Base-by-base conservation (phyloP, 345 rosid genomes). In the Mallotus nudiflorus region DNA sequence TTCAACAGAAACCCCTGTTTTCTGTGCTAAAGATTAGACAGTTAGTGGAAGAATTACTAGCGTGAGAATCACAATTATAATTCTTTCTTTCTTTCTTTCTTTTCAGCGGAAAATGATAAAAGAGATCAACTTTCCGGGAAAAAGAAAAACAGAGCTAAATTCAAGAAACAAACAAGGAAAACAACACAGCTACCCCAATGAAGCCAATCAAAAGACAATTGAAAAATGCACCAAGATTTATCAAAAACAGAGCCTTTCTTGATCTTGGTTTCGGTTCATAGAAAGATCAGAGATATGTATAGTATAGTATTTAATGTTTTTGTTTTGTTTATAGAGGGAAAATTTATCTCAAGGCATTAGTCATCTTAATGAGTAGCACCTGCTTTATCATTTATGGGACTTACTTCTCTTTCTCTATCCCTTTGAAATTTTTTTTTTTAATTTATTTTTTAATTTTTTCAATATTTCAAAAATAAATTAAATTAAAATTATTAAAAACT, bases 1-100 rank as follows among this genome's bases (percentile, higher is more conserved):
- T 68, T 69, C 25, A 78, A 76, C 81, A 69, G 75, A 80, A 73
- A 62, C 73, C 73, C 81, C 66, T 44, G 56, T 62, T 72, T 81
- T 68, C 56, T 31, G 80, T 66, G 40, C 11, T 46, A 72, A 75
- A 59, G 52, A 55, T 37, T 51, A 19, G 71, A 27, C 35, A 42
- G 45, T 11, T 59, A 54, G 4, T 55, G 37, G 66, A 46, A 42
- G 46, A 42, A 55, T 55, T 27, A 5, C 19, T 48, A 29, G 60
- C 25, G 37, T 24, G 59, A n/a, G 40, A 61, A 66, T 51, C 49
- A 19, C 24, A 20, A 56, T 7, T 57, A 33, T 10, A 20, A 18
- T 59, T 42, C 46, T 42, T 18, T 55, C 4, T 42, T 28, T 58
- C 44, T 45, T 20, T 20, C 70, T 3, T 42, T 28, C 52, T 50